phyloP scores from a whole-genome alignment of 2,329 filamentous ascomycete species.

The Talaromyces islandicus region DNA sequence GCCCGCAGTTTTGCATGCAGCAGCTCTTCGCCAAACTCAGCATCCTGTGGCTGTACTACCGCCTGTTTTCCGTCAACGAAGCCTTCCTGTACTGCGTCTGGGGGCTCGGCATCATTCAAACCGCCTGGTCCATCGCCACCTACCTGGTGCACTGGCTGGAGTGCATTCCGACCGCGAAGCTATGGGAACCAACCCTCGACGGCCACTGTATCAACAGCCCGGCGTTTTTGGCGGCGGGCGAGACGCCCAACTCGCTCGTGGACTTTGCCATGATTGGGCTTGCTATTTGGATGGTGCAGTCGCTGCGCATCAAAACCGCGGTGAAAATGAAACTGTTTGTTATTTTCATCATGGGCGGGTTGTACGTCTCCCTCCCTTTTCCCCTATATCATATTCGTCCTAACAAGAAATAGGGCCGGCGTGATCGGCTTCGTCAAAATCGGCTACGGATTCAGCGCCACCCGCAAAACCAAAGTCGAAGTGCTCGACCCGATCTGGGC shows the following conservation, averaged over 20 bases:
- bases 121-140: slow-evolving; percentile 4
- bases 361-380: not conserved
- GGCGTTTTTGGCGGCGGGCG: slow-evolving; percentile 1
- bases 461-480: slow-evolving; percentile 3
- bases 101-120: slow-evolving; percentile 1
- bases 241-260: slow-evolving; percentile 5
- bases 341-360: slow-evolving; percentile 4
- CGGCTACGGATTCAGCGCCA: slow-evolving; percentile 4
- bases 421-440: slow-evolving; percentile 7
- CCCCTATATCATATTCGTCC: not conserved
- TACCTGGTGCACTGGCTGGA: slow-evolving; percentile 6
- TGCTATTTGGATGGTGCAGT: slow-evolving; percentile 7
- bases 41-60: slow-evolving; percentile 5
- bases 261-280: slow-evolving; percentile 4
- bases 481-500: slow-evolving; percentile 7
- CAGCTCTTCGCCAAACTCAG: slow-evolving; percentile 8
- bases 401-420: slow-evolving; percentile 1
- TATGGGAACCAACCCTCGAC: not conserved
- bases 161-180: slow-evolving; percentile 3
- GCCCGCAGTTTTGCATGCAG: slow-evolving; percentile 8
- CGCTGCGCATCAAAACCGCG: not conserved
- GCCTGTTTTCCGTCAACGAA: slow-evolving; percentile 4
- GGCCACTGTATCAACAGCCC: slow-evolving; percentile 5
- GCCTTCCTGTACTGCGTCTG: slow-evolving; percentile 3
- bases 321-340: slow-evolving; percentile 3